Evolutionary conservation across 176 grass and related monocot genomes (phyloP).

Genomic region (Aegilops bicornis): DNA sequence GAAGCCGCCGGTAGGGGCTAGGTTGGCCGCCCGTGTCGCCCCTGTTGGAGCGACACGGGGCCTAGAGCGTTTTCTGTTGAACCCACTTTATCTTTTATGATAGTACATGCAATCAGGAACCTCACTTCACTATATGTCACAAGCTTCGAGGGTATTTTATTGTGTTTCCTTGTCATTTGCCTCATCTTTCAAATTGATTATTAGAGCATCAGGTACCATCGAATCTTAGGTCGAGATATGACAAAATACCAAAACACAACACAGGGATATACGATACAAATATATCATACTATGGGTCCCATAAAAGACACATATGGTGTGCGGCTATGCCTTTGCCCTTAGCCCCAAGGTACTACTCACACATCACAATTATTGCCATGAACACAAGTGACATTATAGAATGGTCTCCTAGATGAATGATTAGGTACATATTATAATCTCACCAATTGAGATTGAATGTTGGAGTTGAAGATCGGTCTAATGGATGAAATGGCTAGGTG

Average conservation of each 20-base stretch:
- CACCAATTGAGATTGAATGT: not conserved
- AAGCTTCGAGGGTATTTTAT: not conserved
- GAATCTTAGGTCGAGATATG: not conserved
- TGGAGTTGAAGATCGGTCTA: not conserved
- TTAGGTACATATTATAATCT: not conserved
- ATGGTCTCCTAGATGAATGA: not conserved
- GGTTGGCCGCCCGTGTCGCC: too few species aligned
- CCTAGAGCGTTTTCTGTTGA: too few species aligned
- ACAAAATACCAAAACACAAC: not conserved
- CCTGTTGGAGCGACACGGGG: too few species aligned
- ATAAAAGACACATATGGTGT: not conserved
- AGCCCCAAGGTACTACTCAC: not conserved
- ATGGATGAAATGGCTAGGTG: not conserved
- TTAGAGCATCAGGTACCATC: not conserved
- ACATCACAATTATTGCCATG: not conserved
- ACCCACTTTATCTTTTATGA: too few species aligned
- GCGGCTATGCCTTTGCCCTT: not conserved
- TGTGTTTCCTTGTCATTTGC: not conserved
- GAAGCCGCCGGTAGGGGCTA: too few species aligned
- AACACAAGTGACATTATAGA: not conserved
- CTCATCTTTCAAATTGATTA: not conserved
- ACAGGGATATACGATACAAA: not conserved
- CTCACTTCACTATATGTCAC: not conserved
- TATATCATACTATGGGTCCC: not conserved
- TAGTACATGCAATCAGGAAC: too few species aligned